These are phyloP conservation scores for Herpotrichia juniperi DNA, from an alignment of 2,329 filamentous ascomycete species.

Conservation along the genomic window DNA sequence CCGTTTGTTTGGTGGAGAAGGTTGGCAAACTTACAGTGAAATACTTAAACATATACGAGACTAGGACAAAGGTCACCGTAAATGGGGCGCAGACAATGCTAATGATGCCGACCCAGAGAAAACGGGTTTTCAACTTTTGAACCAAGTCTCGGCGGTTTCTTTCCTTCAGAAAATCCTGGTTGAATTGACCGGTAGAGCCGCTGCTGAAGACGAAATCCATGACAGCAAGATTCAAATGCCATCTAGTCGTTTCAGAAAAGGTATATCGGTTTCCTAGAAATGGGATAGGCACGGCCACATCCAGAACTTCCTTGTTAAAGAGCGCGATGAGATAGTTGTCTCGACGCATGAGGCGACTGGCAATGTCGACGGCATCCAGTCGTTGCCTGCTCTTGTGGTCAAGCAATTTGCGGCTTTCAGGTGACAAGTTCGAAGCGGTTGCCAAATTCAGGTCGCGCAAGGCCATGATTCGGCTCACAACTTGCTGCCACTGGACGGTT, in stretches of 20 bases:
- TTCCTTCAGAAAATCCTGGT: slow-evolving; percentile 83
- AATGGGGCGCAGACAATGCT: slow-evolving; percentile 88
- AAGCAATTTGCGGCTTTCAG: slow-evolving; percentile 66
- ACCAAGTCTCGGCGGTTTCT: slow-evolving; percentile 81
- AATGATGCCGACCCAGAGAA: slow-evolving; percentile 82
- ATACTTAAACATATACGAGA: slow-evolving; percentile 93
- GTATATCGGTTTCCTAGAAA: slow-evolving; percentile 80
- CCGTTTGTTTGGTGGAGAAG: slow-evolving; percentile 9
- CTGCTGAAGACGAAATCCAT: slow-evolving; percentile 96
- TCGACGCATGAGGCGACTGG: slow-evolving; percentile 92
- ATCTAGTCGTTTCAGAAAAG: slow-evolving; percentile 88
- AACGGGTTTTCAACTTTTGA: slow-evolving; percentile 75
- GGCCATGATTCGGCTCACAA: slow-evolving; percentile 84
- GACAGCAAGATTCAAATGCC: slow-evolving; percentile 89
- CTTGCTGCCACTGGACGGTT: slow-evolving; percentile 90
- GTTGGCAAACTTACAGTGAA: slow-evolving; percentile 71
- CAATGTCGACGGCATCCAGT: slow-evolving; percentile 95
- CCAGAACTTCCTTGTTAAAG: slow-evolving; percentile 94
- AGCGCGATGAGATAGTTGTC: slow-evolving; percentile 97
- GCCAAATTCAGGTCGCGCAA: slow-evolving; percentile 85
- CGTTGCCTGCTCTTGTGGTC: slow-evolving; percentile 90
- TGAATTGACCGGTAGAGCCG: slow-evolving; percentile 77
- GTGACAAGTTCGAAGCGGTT: slow-evolving; percentile 69
- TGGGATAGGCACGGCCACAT: slow-evolving; percentile 84
- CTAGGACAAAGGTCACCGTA: slow-evolving; percentile 81